Base-by-base conservation (phyloP, 2,329 filamentous ascomycete species). In the Colletotrichum tabaci region DNA sequence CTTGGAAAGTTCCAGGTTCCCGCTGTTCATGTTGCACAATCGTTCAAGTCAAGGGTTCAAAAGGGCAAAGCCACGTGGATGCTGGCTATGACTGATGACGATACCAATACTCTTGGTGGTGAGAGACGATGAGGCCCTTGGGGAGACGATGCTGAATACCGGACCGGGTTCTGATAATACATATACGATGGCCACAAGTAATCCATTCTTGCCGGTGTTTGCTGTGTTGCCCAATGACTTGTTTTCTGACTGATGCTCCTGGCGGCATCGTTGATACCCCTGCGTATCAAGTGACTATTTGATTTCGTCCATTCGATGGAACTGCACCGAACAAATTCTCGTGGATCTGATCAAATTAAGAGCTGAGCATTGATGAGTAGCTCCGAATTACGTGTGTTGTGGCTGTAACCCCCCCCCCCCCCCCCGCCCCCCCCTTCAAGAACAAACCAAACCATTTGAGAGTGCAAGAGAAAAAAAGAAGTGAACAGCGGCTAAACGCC, bases 401-500 rank as follows among this genome's bases (percentile, higher is more conserved):
- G 55, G 21, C 63, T 61, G 42, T 67, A 38, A 16, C 5, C 35
- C 46, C 47, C 62, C 35, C 42, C 26, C 44, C 12, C 44, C 38
- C 62, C 35, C 42, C 26, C 44, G 6, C 44, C 38, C 55, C 21
- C 38, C 9, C 8, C 2, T 9, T 38, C 16, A 44, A 16, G 46
- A 26, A 38, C 46, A 18, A 13, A 52, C 30, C 46, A 62, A 30
- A 23, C 55, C 38, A n/a, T 42, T 38, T 23, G 21, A 63, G 38
- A 35, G 16, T 26, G 47, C 30, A 63, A 9, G 10, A 53, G 35
- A 63, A 21, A 60, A 60, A 21, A 42, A 30, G 15, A 61, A 4
- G 38, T 4, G 35, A 46, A 21, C 49, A 49, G 21, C 47, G 7
- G 13, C 68, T 38, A 50, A 61, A 71, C 68, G 68, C 68, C 68